These are phyloP conservation scores for Zopfia rhizophila DNA, from an alignment of 2,329 filamentous ascomycete species.

Conservation along the genomic window DNA sequence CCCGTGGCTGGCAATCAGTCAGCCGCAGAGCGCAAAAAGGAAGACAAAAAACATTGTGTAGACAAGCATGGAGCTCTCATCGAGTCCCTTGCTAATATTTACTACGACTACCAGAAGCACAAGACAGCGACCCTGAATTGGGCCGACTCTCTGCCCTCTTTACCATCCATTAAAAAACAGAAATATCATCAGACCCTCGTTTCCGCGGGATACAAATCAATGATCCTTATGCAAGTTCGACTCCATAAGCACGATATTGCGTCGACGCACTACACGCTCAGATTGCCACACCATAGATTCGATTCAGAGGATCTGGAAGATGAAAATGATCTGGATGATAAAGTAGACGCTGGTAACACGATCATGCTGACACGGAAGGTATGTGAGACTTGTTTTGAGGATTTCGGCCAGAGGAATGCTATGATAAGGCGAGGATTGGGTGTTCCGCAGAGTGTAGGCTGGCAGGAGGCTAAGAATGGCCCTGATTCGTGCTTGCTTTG, in stretches of 20 bases:
- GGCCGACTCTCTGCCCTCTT: not conserved
- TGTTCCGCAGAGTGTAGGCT: slow-evolving; percentile 8
- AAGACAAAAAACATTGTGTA: no score
- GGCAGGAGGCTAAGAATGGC: slow-evolving; percentile 13
- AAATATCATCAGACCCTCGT: no score
- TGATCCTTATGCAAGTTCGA: not conserved
- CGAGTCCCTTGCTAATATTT: slow-evolving; percentile 7
- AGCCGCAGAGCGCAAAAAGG: no score
- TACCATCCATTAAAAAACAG: slow-evolving; percentile 13
- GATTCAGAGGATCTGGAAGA: not conserved
- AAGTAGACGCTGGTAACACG: not conserved
- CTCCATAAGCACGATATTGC: not conserved
- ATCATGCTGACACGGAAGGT: slow-evolving; percentile 1
- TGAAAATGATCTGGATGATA: not conserved
- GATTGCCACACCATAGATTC: slow-evolving; percentile 2
- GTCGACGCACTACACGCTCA: slow-evolving; percentile 2
- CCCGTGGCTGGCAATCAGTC: no score
- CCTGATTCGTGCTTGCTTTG: slow-evolving; percentile 24
- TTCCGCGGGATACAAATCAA: not conserved
- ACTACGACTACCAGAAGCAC: slow-evolving; percentile 11
- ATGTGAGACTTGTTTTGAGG: not conserved
- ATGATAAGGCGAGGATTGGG: not conserved
- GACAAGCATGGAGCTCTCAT: no score
- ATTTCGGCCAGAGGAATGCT: not conserved
- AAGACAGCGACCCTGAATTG: no score